A percentile compares a stretch with the other conserved stretches of the same genome.
Conservation (phyloP, 768 basidiomycete genomes). For the Lentinula aciculospora region DNA sequence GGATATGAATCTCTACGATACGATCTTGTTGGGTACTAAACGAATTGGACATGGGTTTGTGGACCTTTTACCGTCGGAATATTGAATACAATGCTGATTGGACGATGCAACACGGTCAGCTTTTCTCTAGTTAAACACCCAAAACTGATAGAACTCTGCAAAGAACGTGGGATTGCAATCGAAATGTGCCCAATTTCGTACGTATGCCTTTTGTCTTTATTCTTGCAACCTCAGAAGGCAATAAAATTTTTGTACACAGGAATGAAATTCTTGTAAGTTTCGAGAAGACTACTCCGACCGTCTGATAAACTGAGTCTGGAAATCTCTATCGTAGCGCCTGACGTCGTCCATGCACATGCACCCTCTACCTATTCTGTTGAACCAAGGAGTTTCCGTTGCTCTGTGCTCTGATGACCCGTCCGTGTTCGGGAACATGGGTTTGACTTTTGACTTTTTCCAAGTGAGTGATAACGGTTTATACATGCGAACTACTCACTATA, state of each 20-base stretch:
- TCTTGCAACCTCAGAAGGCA: not conserved
- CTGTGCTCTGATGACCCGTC: constrained; percentile 75
- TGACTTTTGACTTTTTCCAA: constrained; percentile 78
- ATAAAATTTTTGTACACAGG: constrained; percentile 25
- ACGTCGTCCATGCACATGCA: constrained; percentile 80
- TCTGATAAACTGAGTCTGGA: not conserved
- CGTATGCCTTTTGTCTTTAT: constrained; percentile 15
- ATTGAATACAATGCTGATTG: not conserved
- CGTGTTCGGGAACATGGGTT: constrained; percentile 71
- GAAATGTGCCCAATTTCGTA: constrained; percentile 84
- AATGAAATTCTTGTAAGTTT: constrained; percentile 67
- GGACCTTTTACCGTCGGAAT: not conserved
- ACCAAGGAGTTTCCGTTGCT: constrained; percentile 66
- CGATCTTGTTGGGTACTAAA: constrained; percentile 71
- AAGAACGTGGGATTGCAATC: constrained; percentile 54
- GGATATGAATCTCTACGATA: constrained; percentile 74
- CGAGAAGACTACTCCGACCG: not conserved
- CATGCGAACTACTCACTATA: not conserved
- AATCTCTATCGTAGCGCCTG: constrained; percentile 39
- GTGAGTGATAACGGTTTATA: constrained; percentile 23
- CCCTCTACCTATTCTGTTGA: constrained; percentile 65
- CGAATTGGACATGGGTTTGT: constrained; percentile 76
- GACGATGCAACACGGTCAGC: constrained; percentile 24
- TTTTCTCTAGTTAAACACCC: constrained; percentile 79
- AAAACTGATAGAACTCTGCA: constrained; percentile 61